phyloP scores from a whole-genome alignment of 495 filamentous ascomycete genomes.

The Penicillium riverlandense region DNA sequence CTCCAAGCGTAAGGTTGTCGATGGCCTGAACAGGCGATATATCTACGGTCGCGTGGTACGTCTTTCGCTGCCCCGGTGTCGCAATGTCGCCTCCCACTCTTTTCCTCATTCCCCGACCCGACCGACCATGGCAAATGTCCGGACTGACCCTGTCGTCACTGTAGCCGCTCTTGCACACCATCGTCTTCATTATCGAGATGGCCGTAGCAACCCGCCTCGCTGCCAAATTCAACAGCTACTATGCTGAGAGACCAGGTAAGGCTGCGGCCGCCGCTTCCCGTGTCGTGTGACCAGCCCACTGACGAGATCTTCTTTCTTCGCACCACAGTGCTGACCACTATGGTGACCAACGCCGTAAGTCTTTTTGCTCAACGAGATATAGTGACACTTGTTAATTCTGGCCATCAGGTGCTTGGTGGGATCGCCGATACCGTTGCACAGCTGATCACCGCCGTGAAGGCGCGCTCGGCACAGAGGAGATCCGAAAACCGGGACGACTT shows the following conservation, averaged over 20 bases:
- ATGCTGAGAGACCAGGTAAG: constrained; percentile 75
- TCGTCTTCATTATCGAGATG: constrained; percentile 87
- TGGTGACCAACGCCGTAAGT: constrained; percentile 92
- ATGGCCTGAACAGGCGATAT: constrained; percentile 67
- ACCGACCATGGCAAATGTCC: constrained; percentile 3
- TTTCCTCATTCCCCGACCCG: background rate
- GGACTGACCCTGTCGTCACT: background rate
- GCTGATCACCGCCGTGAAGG: constrained; percentile 74
- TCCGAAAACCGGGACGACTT: constrained; percentile 57
- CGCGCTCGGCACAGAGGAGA: constrained; percentile 55
- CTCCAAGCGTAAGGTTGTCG: constrained; percentile 52
- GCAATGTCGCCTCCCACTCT: background rate
- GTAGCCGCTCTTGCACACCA: constrained; percentile 79
- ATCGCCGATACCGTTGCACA: constrained; percentile 95
- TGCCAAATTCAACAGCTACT: constrained; percentile 88
- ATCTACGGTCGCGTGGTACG: constrained; percentile 76
- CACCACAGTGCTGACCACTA: constrained; percentile 79
- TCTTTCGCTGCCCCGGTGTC: constrained; percentile 1
- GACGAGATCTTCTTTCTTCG: constrained; percentile 7
- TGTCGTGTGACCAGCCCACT: constrained; percentile 7
- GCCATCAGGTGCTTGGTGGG: constrained; percentile 65
- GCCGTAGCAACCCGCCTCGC: constrained; percentile 70
- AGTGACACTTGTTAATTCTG: background rate
- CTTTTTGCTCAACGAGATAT: background rate
- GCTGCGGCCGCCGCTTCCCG: background rate